phyloP scores from a whole-genome alignment of 495 filamentous ascomycete species.

The Trichoderma virens region DNA sequence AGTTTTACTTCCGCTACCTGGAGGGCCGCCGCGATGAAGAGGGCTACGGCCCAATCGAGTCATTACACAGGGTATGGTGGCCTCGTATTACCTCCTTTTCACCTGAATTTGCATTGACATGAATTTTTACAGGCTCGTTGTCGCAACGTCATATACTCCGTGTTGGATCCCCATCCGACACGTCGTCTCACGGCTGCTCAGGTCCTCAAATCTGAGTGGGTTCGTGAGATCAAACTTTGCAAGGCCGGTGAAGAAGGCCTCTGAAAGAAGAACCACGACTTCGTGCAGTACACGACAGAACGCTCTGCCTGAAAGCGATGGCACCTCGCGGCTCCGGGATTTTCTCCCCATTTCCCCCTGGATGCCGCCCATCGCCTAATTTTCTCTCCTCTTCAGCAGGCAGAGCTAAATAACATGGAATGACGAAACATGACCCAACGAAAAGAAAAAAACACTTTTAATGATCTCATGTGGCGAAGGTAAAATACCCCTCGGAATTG shows the following conservation, averaged over 20 bases:
- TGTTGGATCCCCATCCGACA: constrained; percentile 87
- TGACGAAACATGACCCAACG: not conserved
- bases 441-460: not conserved
- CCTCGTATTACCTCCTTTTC: not conserved
- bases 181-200: constrained; percentile 93
- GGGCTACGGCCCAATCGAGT: constrained; percentile 94
- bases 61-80: constrained; percentile 77
- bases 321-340: not conserved
- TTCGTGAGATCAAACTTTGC: constrained; percentile 91
- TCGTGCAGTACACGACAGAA: not conserved
- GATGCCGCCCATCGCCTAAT: not conserved
- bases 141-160: constrained; percentile 97
- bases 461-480: constrained; percentile 6
- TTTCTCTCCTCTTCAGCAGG: not conserved
- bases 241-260: constrained; percentile 89
- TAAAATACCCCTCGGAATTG: constrained; percentile 6
- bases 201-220: constrained; percentile 97
- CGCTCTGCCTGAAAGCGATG: constrained; percentile 1
- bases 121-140: constrained; percentile 71
- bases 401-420: not conserved
- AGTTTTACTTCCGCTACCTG: constrained; percentile 91
- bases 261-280: constrained; percentile 20
- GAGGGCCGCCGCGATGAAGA: constrained; percentile 87
- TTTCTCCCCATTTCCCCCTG: not conserved
- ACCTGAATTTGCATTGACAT: not conserved